A percentile compares a stretch with the other conserved stretches of the same genome.
Conservation (phyloP, 2,329 filamentous ascomycete genomes). For the Botryotinia calthae region DNA sequence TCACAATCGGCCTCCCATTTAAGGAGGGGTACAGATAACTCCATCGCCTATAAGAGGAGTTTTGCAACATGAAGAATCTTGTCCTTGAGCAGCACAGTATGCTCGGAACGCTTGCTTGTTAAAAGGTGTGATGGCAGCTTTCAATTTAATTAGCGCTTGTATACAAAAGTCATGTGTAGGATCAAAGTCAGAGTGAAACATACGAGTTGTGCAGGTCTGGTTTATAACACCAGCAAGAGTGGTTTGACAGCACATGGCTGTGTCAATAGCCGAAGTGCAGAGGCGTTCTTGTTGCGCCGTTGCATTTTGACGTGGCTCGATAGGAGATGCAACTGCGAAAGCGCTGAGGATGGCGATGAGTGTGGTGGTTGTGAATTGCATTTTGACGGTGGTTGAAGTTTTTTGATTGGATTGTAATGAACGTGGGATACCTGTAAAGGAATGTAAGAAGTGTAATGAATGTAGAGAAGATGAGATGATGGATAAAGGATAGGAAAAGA, state of each 20-base stretch:
- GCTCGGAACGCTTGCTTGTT: constrained; percentile 42
- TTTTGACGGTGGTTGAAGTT: not conserved
- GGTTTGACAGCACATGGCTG: constrained; percentile 58
- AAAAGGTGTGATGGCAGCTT: constrained; percentile 41
- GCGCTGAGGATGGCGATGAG: constrained; percentile 29
- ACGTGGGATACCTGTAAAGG: not conserved
- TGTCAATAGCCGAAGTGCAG: constrained; percentile 33
- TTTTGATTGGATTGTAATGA: not conserved
- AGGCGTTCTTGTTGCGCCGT: not conserved
- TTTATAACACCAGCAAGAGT: constrained; percentile 57
- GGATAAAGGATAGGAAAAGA: not conserved
- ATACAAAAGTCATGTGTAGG: not conserved
- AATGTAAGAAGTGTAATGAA: not conserved
- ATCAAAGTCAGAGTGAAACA: constrained; percentile 33
- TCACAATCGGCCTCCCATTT: not conserved
- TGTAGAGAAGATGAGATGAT: not conserved
- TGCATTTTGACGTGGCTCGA: not conserved
- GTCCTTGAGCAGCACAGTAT: constrained; percentile 27
- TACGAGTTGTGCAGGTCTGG: constrained; percentile 57
- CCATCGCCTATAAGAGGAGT: not conserved
- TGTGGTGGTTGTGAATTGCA: constrained; percentile 11
- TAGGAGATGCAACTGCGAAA: constrained; percentile 31
- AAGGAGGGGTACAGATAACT: not conserved
- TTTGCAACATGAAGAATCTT: not conserved
- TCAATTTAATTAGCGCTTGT: not conserved